Evolutionary conservation across 139 green algal species (phyloP).

Genomic region (Chlamydomonas schloesseri): DNA sequence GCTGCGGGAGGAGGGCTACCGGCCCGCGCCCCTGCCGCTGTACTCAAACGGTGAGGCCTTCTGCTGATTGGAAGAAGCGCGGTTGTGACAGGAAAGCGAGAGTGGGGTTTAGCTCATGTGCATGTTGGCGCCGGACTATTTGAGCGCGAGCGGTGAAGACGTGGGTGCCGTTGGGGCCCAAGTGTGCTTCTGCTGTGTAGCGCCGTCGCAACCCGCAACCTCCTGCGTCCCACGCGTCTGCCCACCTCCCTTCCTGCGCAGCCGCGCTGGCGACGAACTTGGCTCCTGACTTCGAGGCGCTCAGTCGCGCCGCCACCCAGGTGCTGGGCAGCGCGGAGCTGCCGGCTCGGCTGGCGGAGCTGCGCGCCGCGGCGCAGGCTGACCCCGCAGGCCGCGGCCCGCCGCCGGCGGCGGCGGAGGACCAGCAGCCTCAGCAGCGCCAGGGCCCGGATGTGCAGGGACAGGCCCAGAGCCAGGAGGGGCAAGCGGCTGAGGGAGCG

Average conservation of each 20-base stretch:
- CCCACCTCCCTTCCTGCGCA: not conserved
- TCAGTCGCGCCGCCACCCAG: constrained; percentile 32
- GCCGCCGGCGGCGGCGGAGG: not conserved
- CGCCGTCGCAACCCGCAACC: no score
- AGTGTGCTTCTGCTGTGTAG: no score
- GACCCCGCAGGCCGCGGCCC: constrained; percentile 36
- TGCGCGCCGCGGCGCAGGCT: constrained; percentile 6
- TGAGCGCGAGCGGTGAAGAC: no score
- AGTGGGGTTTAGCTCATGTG: no score
- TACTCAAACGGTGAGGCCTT: not conserved
- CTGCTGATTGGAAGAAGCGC: no score
- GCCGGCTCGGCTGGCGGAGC: constrained; percentile 7
- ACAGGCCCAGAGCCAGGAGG: not conserved
- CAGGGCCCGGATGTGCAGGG: not conserved
- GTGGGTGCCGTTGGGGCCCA: no score
- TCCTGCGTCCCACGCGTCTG: no score
- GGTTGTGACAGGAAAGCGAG: no score
- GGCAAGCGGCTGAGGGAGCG: no score
- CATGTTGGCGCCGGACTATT: no score
- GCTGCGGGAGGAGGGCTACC: constrained; percentile 26
- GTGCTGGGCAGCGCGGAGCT: constrained; percentile 36
- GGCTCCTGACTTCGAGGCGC: constrained; percentile 26
- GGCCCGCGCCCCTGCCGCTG: constrained; percentile 16
- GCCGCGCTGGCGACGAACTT: not conserved
- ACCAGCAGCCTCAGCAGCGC: not conserved